Conservation (phyloP, 75 land plant genomes). For the Cunninghamia lanceolata region DNA sequence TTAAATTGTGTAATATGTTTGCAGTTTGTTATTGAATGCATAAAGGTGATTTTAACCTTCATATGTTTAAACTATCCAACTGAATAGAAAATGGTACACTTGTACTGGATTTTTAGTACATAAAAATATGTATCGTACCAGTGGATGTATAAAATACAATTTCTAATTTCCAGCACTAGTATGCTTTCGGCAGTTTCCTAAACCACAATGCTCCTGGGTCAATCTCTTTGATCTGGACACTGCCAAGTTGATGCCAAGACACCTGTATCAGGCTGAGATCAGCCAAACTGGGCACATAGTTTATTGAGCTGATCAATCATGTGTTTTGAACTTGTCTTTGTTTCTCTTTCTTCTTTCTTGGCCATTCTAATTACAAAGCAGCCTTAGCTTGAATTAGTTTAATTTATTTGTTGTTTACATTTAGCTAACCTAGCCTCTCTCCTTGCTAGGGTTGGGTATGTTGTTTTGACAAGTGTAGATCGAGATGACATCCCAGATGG, state of each 20-base stretch:
- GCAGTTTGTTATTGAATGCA: background rate
- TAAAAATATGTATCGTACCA: background rate
- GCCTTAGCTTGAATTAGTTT: background rate
- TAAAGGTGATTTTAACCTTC: background rate
- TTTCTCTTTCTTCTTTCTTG: background rate
- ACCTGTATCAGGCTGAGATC: no score
- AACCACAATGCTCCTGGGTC: background rate
- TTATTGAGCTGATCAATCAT: background rate
- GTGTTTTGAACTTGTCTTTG: background rate
- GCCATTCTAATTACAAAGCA: background rate
- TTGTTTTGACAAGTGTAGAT: constrained; percentile 94
- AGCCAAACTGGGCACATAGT: background rate
- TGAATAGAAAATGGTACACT: background rate
- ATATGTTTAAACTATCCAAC: background rate
- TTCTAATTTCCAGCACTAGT: background rate
- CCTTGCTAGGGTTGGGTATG: constrained; percentile 80
- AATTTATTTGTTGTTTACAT: background rate
- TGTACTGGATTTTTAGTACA: background rate
- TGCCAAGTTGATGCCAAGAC: background rate
- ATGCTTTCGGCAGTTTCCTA: background rate
- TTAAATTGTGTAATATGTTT: background rate
- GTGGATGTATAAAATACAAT: background rate
- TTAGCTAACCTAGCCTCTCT: background rate
- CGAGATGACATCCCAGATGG: constrained; percentile 96
- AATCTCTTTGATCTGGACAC: background rate